A percentile compares a stretch with the other conserved stretches of the same genome.
These are phyloP conservation scores for Rhododendron simsii DNA, from an alignment of 148 eudicot species.

Conservation along the genomic window DNA sequence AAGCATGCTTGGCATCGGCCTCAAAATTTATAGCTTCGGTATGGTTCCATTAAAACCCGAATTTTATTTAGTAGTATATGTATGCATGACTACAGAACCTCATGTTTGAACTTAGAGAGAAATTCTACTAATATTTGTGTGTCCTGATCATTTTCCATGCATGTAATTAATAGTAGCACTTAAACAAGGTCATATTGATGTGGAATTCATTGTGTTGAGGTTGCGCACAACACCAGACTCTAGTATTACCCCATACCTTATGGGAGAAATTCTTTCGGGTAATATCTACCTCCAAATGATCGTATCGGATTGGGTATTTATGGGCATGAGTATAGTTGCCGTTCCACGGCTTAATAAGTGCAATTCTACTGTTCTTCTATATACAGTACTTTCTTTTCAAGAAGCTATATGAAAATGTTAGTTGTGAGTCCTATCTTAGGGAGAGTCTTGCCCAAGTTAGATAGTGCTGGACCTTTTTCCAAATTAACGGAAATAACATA, in stretches of 20 bases:
- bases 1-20: slow-evolving; percentile 41
- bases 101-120: no score
- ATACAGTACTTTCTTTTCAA: not conserved
- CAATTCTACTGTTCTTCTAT: not conserved
- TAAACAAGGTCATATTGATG: no score
- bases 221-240: no score
- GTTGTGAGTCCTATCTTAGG: not conserved
- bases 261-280: not conserved
- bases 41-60: slow-evolving; percentile 1
- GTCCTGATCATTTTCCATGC: no score
- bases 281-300: not conserved
- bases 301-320: not conserved
- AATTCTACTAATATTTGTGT: no score
- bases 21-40: slow-evolving; percentile 47
- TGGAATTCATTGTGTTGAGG: no score
- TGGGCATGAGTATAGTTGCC: no score
- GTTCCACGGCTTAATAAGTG: not conserved
- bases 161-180: no score
- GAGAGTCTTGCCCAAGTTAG: not conserved
- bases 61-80: not conserved
- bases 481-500: no score
- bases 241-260: not conserved
- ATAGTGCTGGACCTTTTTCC: no score
- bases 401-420: not conserved
- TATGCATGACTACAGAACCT: no score